These are phyloP conservation scores for Solanum habrochaites DNA, from an alignment of 257 asterid species.

Conservation along the genomic window DNA sequence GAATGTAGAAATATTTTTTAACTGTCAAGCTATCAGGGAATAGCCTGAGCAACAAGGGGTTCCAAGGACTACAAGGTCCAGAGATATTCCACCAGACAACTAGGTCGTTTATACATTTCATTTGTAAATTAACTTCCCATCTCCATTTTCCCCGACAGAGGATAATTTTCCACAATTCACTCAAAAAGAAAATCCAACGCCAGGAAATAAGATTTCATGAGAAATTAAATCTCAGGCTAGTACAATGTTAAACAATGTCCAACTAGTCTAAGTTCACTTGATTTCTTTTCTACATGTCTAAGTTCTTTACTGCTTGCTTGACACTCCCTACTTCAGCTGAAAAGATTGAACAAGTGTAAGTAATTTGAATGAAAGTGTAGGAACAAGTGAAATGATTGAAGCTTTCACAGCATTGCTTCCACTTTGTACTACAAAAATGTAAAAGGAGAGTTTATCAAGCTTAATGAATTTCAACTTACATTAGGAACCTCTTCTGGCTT, in stretches of 20 bases:
- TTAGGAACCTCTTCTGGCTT: constrained; percentile 74
- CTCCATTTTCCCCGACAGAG: not conserved
- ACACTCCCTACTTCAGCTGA: not conserved
- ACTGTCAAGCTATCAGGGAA: not conserved
- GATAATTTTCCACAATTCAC: not conserved
- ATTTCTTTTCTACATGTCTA: not conserved
- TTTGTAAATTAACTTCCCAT: not conserved
- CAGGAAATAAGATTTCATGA: not conserved
- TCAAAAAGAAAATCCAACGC: not conserved
- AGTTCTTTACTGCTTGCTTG: not conserved
- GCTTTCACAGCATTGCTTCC: not conserved
- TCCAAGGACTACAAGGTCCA: not conserved
- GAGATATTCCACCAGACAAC: not conserved
- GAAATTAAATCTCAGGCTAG: not conserved
- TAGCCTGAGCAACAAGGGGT: not conserved
- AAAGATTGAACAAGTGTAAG: not conserved
- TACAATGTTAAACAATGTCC: not conserved
- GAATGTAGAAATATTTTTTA: not conserved
- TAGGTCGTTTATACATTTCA: not conserved
- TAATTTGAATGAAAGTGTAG: not conserved
- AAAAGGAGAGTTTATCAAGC: not conserved
- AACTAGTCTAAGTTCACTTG: not conserved
- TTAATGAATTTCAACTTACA: not conserved
- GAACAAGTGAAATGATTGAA: not conserved
- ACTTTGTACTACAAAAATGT: not conserved